A percentile compares a stretch with the other conserved stretches of the same genome.
Conservation (phyloP, 345 rosid genomes). For the Euphorbia peplus region DNA sequence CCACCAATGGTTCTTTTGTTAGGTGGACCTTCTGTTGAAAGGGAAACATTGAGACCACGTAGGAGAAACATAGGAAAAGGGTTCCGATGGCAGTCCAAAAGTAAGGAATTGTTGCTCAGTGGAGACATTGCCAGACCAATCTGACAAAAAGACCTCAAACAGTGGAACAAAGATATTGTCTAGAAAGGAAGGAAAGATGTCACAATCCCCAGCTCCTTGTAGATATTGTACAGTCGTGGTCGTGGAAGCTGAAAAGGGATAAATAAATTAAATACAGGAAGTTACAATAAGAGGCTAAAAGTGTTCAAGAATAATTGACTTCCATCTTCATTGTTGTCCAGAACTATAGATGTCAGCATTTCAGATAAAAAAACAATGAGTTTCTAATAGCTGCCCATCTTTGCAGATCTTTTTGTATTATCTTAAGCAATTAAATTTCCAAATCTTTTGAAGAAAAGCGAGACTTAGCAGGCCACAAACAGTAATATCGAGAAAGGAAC, state of each 20-base stretch:
- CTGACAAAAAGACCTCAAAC: constrained; percentile 82
- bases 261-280: neutral
- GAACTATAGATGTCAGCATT: neutral
- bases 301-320: neutral
- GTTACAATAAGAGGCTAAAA: neutral
- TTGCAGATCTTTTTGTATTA: neutral
- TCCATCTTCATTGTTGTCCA: neutral
- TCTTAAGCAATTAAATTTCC: no score
- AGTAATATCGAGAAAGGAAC: neutral
- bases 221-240: constrained; percentile 90
- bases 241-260: constrained; percentile 67
- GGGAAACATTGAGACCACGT: constrained; percentile 94
- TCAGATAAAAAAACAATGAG: neutral
- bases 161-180: constrained; percentile 97
- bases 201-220: constrained; percentile 99
- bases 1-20: constrained; percentile 95
- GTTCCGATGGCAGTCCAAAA: constrained; percentile 91
- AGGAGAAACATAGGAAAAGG: constrained; percentile 89
- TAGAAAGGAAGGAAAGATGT: constrained; percentile 96
- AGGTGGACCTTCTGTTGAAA: constrained; percentile 96
- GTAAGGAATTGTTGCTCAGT: constrained; percentile 95
- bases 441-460: neutral
- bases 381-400: neutral
- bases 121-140: constrained; percentile 99
- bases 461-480: neutral